phyloP scores from a whole-genome alignment of 306 rosid species.

The Lathyrus tuberosus region DNA sequence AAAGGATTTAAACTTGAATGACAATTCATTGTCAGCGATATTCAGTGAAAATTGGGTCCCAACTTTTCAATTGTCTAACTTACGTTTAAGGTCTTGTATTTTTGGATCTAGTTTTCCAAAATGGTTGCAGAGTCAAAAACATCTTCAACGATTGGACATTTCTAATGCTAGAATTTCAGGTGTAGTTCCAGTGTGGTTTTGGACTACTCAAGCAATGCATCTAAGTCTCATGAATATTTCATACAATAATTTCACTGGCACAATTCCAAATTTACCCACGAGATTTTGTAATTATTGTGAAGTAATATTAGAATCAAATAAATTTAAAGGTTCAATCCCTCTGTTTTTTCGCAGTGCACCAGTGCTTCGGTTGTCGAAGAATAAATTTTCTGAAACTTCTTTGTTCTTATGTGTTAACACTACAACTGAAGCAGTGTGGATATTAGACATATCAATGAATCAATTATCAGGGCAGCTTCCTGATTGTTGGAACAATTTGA shows the following conservation, averaged over 20 bases:
- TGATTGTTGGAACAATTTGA: constrained; percentile 13
- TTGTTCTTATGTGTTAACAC: background rate
- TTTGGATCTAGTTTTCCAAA: constrained; percentile 32
- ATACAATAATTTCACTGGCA: constrained; percentile 21
- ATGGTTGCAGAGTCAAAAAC: constrained; percentile 9
- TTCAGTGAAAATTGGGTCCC: constrained; percentile 11
- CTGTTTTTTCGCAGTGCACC: background rate
- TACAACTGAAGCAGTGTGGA: background rate
- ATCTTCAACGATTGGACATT: background rate
- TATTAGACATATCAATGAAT: constrained; percentile 11
- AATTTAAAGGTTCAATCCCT: constrained; percentile 28
- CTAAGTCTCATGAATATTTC: constrained; percentile 7
- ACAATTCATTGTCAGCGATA: background rate
- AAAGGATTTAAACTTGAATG: background rate
- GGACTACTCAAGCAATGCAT: background rate
- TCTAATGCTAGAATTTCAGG: background rate
- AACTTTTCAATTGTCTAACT: background rate
- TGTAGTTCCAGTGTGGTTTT: constrained; percentile 13
- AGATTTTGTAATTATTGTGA: background rate
- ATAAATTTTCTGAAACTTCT: constrained; percentile 4
- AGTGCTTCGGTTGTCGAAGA: background rate
- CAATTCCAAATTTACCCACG: constrained; percentile 6
- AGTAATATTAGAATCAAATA: background rate
- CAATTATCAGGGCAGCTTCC: background rate
- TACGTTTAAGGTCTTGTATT: background rate